Conservation (phyloP, 1,139 yeast genomes). For the Yamadazyma epiphylla region DNA sequence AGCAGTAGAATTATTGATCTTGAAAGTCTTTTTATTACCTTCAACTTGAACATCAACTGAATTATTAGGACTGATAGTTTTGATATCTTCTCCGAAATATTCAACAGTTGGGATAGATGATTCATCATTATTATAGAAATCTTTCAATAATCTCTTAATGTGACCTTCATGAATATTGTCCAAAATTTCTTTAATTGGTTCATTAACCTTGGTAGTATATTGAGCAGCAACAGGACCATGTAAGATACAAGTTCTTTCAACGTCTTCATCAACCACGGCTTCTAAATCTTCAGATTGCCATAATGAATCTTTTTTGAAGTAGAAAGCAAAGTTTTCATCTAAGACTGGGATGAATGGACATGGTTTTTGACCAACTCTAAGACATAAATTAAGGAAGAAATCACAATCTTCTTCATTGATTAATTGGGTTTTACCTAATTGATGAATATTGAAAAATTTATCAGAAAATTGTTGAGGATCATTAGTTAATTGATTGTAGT, state of each 20-base stretch:
- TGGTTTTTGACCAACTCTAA: conserved; percentile 88
- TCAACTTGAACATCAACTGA: conserved; percentile 18
- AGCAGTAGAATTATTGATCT: conserved; percentile 37
- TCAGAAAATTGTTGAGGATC: conserved; percentile 60
- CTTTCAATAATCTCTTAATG: conserved; percentile 62
- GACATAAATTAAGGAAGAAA: conserved; percentile 80
- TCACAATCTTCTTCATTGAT: conserved; percentile 95
- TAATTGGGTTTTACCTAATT: conserved; percentile 73
- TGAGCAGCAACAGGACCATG: conserved; percentile 99
- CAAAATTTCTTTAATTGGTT: conserved; percentile 87
- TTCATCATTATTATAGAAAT: conserved; percentile 66
- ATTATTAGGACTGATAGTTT: conserved; percentile 19
- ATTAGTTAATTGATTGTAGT: conserved; percentile 59
- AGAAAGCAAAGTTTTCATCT: conserved; percentile 90
- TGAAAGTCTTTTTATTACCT: conserved; percentile 38
- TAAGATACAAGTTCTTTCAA: conserved; percentile 95
- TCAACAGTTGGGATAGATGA: conserved; percentile 81
- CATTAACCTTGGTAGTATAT: conserved; percentile 80
- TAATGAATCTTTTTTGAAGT: conserved; percentile 96
- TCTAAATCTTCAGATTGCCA: conserved; percentile 99
- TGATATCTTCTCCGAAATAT: conserved; percentile 74
- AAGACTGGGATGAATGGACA: conserved; percentile 96
- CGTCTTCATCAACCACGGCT: conserved; percentile 94
- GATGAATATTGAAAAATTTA: conserved; percentile 62
- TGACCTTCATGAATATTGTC: conserved; percentile 91